A percentile compares a stretch with the other conserved stretches of the same genome.
Conservation (phyloP, 2,329 filamentous ascomycete species). For the Beauveria australis region DNA sequence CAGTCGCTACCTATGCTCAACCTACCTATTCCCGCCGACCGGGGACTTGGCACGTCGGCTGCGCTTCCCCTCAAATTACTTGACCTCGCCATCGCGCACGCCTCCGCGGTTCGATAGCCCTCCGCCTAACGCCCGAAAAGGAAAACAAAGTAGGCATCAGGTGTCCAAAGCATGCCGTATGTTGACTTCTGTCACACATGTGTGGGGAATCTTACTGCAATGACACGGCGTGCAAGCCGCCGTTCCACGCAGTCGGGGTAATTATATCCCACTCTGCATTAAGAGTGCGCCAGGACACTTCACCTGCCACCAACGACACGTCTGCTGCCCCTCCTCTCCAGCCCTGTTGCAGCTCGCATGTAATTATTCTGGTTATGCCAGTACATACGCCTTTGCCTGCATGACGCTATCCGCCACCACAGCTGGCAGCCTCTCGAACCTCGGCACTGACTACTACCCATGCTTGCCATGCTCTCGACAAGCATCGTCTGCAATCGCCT, state of each 20-base stretch:
- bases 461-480: neutral
- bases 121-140: neutral
- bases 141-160: neutral
- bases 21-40: neutral
- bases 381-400: neutral
- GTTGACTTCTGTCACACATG: neutral
- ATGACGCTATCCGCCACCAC: neutral
- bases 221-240: neutral
- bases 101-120: neutral
- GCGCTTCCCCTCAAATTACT: neutral
- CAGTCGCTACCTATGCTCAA: neutral
- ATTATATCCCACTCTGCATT: neutral
- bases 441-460: neutral
- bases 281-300: neutral
- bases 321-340: neutral
- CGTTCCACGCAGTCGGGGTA: conserved; percentile 2
- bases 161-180: neutral
- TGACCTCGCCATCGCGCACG: neutral
- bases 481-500: neutral
- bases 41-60: neutral
- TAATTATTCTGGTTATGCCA: neutral
- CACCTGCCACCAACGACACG: neutral
- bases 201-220: neutral
- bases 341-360: conserved; percentile 5
- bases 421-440: neutral